Evolutionary conservation across 2,329 filamentous ascomycete species (phyloP).

Genomic region (Botrytis pseudocinerea): DNA sequence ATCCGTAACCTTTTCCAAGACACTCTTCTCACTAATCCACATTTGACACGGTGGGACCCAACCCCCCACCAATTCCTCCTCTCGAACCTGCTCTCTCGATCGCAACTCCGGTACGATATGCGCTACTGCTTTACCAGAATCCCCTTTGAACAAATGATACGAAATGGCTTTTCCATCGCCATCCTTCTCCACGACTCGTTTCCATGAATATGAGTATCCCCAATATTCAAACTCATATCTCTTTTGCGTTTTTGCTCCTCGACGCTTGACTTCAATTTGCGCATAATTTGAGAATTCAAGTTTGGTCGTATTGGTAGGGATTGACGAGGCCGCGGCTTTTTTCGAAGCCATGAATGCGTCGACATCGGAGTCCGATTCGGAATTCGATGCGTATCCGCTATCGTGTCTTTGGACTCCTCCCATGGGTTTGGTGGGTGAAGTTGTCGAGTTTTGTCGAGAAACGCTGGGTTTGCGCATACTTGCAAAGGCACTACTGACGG

Average conservation of each 20-base stretch:
- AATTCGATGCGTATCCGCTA: constrained; percentile 58
- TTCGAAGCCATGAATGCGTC: constrained; percentile 38
- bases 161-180: constrained; percentile 64
- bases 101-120: constrained; percentile 82
- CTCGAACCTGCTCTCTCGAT: constrained; percentile 66
- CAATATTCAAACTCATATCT: constrained; percentile 93
- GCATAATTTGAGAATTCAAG: constrained; percentile 98
- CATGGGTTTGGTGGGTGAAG: constrained; percentile 25
- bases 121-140: constrained; percentile 65
- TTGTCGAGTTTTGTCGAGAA: constrained; percentile 40
- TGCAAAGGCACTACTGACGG: constrained; percentile 56
- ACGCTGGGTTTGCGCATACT: constrained; percentile 51
- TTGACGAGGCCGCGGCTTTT: constrained; percentile 28
- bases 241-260: constrained; percentile 65
- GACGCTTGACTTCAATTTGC: constrained; percentile 77
- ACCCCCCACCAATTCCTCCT: constrained; percentile 75
- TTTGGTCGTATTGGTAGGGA: constrained; percentile 75
- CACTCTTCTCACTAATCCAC: constrained; percentile 77
- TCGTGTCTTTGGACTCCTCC: constrained; percentile 43
- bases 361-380: constrained; percentile 39
- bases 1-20: constrained; percentile 69
- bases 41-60: constrained; percentile 91
- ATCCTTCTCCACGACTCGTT: constrained; percentile 68
- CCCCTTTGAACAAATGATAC: constrained; percentile 76
- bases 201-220: constrained; percentile 85